Conservation (phyloP, 495 filamentous ascomycete species). For the Trichoderma asperelloides region DNA sequence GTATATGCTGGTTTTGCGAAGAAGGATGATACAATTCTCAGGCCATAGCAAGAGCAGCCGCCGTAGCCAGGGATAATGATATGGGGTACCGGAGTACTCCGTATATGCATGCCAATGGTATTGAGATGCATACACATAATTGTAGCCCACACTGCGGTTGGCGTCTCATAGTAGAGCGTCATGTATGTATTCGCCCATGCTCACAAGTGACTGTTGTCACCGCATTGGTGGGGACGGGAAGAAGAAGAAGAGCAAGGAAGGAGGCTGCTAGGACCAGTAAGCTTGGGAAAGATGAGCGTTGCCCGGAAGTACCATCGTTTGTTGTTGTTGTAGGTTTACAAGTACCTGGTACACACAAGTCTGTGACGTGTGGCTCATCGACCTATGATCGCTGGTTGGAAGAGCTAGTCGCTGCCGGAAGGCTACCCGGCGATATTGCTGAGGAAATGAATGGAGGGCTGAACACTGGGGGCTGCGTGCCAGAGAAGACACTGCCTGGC, state of each 20-base stretch:
- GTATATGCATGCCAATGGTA: neutral
- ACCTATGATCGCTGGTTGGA: neutral
- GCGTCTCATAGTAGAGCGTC: neutral
- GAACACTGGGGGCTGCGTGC: neutral
- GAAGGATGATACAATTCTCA: neutral
- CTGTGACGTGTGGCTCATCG: constrained; percentile 3
- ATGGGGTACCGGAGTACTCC: neutral
- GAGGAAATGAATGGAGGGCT: constrained; percentile 3
- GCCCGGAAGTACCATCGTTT: neutral
- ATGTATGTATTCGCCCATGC: neutral
- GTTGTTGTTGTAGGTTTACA: neutral
- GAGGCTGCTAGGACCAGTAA: neutral
- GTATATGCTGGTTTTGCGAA: neutral
- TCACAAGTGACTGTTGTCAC: neutral
- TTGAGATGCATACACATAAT: neutral
- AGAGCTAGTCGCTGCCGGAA: constrained; percentile 2
- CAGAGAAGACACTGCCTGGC: neutral
- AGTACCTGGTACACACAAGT: neutral
- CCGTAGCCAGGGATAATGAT: neutral
- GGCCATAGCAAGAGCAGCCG: neutral
- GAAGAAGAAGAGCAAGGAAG: neutral
- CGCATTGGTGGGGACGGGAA: neutral
- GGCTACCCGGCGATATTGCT: constrained; percentile 4
- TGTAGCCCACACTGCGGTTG: neutral
- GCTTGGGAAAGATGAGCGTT: neutral